Evolutionary conservation across 2,329 filamentous ascomycete genomes (phyloP).

Genomic region (Colletotrichum destructivum): DNA sequence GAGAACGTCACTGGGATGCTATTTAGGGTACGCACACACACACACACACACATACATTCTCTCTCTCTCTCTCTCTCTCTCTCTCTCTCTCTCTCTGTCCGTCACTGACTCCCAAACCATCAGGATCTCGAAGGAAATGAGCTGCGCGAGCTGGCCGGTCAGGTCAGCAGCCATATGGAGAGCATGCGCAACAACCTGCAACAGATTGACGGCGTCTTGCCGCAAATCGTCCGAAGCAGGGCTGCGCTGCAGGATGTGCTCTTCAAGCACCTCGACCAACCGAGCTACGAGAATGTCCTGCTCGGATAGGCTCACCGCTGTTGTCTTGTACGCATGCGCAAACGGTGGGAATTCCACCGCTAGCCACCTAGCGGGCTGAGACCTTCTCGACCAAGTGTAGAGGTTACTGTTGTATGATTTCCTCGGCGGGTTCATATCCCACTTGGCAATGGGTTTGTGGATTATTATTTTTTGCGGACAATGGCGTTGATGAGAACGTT

Average conservation of each 20-base stretch:
- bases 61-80: neutral
- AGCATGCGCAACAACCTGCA: constrained; percentile 69
- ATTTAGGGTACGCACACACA: constrained; percentile 48
- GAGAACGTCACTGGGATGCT: constrained; percentile 39
- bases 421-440: neutral
- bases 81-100: neutral
- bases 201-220: constrained; percentile 67
- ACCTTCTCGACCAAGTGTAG: neutral
- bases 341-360: neutral
- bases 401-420: neutral
- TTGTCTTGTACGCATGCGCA: neutral
- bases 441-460: neutral
- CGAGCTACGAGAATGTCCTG: constrained; percentile 64
- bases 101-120: constrained; percentile 9
- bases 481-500: neutral
- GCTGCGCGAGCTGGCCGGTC: constrained; percentile 60
- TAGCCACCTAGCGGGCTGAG: neutral
- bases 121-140: constrained; percentile 60
- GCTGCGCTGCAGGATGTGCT: constrained; percentile 66
- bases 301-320: constrained; percentile 52
- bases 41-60: too few species aligned
- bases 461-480: neutral
- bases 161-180: constrained; percentile 70
- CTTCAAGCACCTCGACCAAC: constrained; percentile 60
- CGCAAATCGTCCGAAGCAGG: constrained; percentile 63